phyloP scores from a whole-genome alignment of 2,329 filamentous ascomycete genomes.

The Teratosphaeria destructans region DNA sequence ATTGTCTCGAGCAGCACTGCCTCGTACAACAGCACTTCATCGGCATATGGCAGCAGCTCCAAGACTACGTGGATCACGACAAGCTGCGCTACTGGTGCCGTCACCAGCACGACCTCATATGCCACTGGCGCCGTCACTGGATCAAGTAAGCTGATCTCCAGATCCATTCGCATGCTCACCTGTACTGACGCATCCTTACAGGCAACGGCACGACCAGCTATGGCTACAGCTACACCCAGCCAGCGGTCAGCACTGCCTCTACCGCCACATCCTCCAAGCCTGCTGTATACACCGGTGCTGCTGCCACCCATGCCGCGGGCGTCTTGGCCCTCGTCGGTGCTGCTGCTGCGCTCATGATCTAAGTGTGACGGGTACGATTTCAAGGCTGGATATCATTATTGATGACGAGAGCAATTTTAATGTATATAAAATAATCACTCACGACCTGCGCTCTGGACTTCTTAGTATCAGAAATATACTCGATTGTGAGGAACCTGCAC shows the following conservation, averaged over 20 bases:
- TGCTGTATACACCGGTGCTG: background rate
- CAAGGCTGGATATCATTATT: background rate
- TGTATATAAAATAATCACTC: background rate
- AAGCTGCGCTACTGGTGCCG: background rate
- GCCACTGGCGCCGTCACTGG: background rate
- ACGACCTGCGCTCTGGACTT: background rate
- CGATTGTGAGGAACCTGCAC: background rate
- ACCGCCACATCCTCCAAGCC: background rate
- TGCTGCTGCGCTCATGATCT: background rate
- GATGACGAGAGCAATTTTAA: background rate
- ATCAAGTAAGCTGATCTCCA: background rate
- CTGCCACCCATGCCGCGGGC: background rate
- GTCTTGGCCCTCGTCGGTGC: background rate
- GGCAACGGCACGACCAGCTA: background rate
- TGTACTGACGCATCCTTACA: background rate
- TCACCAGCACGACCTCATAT: background rate
- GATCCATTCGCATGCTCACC: background rate
- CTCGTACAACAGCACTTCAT: background rate
- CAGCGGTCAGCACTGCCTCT: background rate
- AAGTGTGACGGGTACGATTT: background rate
- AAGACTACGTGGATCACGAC: background rate
- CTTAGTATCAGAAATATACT: background rate
- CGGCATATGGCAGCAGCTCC: background rate
- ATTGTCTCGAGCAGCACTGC: background rate
- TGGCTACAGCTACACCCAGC: background rate